phyloP scores from a whole-genome alignment of 1,284 basidiomycete species.

The Agroathelia rolfsii region DNA sequence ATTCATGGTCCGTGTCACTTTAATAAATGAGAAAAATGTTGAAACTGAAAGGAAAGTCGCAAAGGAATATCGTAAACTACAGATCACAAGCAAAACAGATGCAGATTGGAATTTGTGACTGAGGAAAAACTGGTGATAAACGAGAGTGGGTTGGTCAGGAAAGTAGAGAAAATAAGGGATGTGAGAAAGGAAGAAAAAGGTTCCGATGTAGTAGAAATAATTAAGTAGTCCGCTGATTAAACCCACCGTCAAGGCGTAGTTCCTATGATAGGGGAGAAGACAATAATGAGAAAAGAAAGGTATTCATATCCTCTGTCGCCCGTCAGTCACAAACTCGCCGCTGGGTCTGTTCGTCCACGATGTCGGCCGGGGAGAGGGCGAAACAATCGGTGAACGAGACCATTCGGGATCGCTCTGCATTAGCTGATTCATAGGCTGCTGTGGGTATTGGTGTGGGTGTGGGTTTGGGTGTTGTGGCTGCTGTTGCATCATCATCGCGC shows the following conservation, averaged over 20 bases:
- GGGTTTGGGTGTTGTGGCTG: constrained; percentile 8
- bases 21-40: constrained; percentile 23
- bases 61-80: constrained; percentile 27
- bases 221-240: constrained; percentile 1
- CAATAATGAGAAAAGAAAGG: too few relatives aligned
- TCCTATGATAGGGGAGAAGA: too few relatives aligned
- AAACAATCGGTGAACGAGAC: constrained; percentile 26
- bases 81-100: constrained; percentile 26
- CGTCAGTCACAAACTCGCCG: constrained; percentile 34
- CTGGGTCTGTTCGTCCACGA: constrained; percentile 45
- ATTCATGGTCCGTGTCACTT: constrained; percentile 33
- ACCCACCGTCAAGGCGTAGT: constrained; percentile 5
- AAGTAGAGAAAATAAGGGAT: constrained; percentile 6
- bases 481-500: constrained; percentile 24
- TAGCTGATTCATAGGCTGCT: constrained; percentile 34
- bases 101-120: too few relatives aligned
- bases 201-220: constrained; percentile 8
- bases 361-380: constrained; percentile 41
- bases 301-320: constrained; percentile 45
- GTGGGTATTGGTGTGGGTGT: constrained; percentile 20
- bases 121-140: too few relatives aligned
- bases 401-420: too few relatives aligned
- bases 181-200: constrained; percentile 11
- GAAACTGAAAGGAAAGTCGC: constrained; percentile 10
- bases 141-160: too few relatives aligned